Base-by-base conservation (phyloP, 768 basidiomycete species). In the Rossbeevera mucosa region DNA sequence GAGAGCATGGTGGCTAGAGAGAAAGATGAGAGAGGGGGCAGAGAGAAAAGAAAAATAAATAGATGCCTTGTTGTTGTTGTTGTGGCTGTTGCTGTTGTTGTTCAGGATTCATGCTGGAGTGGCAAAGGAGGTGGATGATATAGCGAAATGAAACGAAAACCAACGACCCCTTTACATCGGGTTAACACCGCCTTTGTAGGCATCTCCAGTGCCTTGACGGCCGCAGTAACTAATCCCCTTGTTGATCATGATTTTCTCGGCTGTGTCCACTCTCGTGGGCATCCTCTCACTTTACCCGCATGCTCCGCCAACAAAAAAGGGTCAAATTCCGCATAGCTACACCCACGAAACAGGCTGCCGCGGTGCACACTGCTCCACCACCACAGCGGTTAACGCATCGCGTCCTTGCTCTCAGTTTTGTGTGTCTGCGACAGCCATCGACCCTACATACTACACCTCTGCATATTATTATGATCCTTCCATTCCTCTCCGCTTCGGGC, bases 1-100 rank as follows among this genome's bases (percentile, higher is more conserved):
- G 54, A 45, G 41, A 54, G 48, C 47, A 57, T 51, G 55, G 52
- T 61, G 45, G 54, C 61, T 67, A 25, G 30, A 41, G 5, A 41
- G 21, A 41, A 9, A 51, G 29, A 25, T 53, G 26, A 45, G 28
- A 8, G 6, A 18, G 1, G 5, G 16, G 3, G 20, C 7, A 5
- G 14, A 25, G 16, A 40, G 21, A 36, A 0, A 18, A 5, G 14
- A 25, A 12, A 40, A 22, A 36, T 0, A 18, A 29, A 44, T 5
- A 54, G 64, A 20, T 51, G 51, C 64, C 9, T 54, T 68, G 60
- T 16, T 60, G 59, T 2, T 30, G 8, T 42, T 65, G 65, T 43
- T 52, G 66, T 14, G 13, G 30, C 14, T 30, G 66, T 14, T 30
- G 30, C 14, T 30, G 30, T 30, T 30, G 36, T 38, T 38, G 36